Evolutionary conservation across 805 yeast genomes (phyloP).

Genomic region (Kluyveromyces wickerhamii): DNA sequence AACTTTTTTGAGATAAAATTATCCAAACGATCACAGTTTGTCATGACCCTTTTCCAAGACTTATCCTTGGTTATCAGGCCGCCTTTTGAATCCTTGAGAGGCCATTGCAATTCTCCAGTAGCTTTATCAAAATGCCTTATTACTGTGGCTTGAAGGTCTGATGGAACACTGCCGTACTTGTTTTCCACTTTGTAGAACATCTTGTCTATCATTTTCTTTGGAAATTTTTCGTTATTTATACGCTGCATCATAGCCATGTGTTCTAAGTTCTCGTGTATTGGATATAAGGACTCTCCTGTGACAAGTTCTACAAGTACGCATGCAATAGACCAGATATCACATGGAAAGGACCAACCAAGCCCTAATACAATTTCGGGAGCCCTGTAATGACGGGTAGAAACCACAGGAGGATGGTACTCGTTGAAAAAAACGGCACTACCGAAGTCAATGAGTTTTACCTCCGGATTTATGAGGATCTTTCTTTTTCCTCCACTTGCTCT

Average conservation of each 20-base stretch:
- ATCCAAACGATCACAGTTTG: slow-evolving; percentile 26
- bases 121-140: slow-evolving; percentile 25
- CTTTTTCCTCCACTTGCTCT: slow-evolving; percentile 29
- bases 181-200: slow-evolving; percentile 27
- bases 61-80: slow-evolving; percentile 23
- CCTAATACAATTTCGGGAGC: slow-evolving; percentile 96
- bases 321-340: slow-evolving; percentile 96
- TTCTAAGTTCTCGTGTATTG: slow-evolving; percentile 89
- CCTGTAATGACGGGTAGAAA: slow-evolving; percentile 91
- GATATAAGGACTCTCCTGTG: slow-evolving; percentile 90
- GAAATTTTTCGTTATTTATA: slow-evolving; percentile 50
- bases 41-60: slow-evolving; percentile 25
- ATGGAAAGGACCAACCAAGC: slow-evolving; percentile 93
- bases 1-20: slow-evolving; percentile 22
- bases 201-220: slow-evolving; percentile 29
- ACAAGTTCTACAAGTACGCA: slow-evolving; percentile 86
- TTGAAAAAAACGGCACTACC: slow-evolving; percentile 95
- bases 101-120: slow-evolving; percentile 22
- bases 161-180: slow-evolving; percentile 27
- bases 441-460: slow-evolving; percentile 86
- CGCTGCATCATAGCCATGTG: slow-evolving; percentile 94
- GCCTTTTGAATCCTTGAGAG: slow-evolving; percentile 23
- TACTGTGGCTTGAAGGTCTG: slow-evolving; percentile 27
- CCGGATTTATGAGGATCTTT: slow-evolving; percentile 55
- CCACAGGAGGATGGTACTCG: slow-evolving; percentile 87